Percentiles rank a stretch among this genome's conserved stretches.
Evolutionary conservation across 1,284 basidiomycete genomes (phyloP).

Genomic region (Boletus sp.): DNA sequence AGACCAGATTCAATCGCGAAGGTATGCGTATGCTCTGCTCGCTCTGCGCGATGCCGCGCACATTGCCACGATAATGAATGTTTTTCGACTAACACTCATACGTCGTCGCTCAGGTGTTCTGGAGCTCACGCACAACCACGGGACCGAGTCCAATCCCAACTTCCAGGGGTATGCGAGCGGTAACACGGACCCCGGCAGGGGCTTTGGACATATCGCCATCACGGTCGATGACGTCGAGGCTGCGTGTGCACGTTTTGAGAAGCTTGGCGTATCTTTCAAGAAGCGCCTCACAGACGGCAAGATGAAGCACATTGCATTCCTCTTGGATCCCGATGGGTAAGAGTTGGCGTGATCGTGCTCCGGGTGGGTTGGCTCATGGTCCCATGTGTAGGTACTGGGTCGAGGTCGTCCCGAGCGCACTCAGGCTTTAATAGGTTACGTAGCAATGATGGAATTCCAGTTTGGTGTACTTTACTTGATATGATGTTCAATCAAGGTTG

Average conservation of each 20-base stretch:
- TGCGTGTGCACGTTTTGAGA: conserved; percentile 83
- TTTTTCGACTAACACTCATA: conserved; percentile 4
- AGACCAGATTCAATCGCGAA: conserved; percentile 56
- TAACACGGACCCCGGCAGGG: conserved; percentile 77
- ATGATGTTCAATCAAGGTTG: conserved; percentile 1
- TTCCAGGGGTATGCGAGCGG: conserved; percentile 83
- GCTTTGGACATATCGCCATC: conserved; percentile 88
- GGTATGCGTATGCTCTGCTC: conserved; percentile 40
- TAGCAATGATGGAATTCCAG: not conserved
- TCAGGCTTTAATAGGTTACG: conserved; percentile 12
- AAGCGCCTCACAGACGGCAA: conserved; percentile 83
- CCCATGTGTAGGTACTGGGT: conserved; percentile 31
- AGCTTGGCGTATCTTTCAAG: conserved; percentile 82
- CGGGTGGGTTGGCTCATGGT: not conserved
- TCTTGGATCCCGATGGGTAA: conserved; percentile 83
- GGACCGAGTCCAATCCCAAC: conserved; percentile 74
- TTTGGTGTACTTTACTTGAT: conserved; percentile 1
- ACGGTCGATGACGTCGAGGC: conserved; percentile 80
- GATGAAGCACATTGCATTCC: conserved; percentile 86
- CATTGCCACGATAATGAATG: not conserved
- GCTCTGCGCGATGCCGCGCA: not conserved
- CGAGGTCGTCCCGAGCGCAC: conserved; percentile 29
- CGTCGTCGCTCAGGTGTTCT: conserved; percentile 53
- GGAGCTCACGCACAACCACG: conserved; percentile 88
- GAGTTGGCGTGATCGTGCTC: conserved; percentile 18